Conservation (phyloP, 1,139 yeast species). For the Eremothecium sinecaudum region DNA sequence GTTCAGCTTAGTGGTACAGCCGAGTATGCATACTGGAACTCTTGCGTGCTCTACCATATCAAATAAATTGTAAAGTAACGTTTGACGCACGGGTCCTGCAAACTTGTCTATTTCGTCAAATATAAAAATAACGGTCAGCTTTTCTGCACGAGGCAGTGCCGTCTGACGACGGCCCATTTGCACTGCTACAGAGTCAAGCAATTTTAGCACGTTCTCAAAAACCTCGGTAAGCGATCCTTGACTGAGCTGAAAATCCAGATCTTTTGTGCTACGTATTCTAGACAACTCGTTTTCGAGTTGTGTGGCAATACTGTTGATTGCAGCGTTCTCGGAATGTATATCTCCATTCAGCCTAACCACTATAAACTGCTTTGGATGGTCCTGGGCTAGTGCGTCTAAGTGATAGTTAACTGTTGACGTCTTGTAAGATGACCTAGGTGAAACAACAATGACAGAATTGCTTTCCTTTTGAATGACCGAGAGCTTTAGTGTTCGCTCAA, state of each 20-base stretch:
- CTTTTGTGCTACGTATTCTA: conserved; percentile 15
- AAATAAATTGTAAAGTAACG: conserved; percentile 74
- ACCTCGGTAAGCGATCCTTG: conserved; percentile 45
- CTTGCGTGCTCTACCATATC: conserved; percentile 70
- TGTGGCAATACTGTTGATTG: conserved; percentile 75
- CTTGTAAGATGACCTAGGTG: conserved; percentile 77
- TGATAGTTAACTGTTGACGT: conserved; percentile 54
- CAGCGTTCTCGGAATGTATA: conserved; percentile 63
- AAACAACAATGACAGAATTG: conserved; percentile 69
- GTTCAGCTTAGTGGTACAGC: conserved; percentile 66
- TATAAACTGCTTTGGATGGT: conserved; percentile 43
- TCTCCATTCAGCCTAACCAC: conserved; percentile 59
- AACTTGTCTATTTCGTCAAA: conserved; percentile 82
- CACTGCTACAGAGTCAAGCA: conserved; percentile 33
- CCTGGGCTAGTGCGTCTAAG: conserved; percentile 37
- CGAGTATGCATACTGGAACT: conserved; percentile 75
- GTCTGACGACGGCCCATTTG: conserved; percentile 19
- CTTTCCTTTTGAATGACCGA: conserved; percentile 67
- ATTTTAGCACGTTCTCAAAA: conserved; percentile 39
- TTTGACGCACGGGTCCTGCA: conserved; percentile 64
- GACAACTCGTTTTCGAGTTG: conserved; percentile 53
- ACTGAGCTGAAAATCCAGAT: conserved; percentile 33
- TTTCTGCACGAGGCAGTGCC: conserved; percentile 13
- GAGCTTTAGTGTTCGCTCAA: conserved; percentile 50
- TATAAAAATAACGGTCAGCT: conserved; percentile 59